Evolutionary conservation across 331 rosid genomes (phyloP), one percentile per base, ranked within the genome.

Genomic region (Cydonia oblonga): DNA sequence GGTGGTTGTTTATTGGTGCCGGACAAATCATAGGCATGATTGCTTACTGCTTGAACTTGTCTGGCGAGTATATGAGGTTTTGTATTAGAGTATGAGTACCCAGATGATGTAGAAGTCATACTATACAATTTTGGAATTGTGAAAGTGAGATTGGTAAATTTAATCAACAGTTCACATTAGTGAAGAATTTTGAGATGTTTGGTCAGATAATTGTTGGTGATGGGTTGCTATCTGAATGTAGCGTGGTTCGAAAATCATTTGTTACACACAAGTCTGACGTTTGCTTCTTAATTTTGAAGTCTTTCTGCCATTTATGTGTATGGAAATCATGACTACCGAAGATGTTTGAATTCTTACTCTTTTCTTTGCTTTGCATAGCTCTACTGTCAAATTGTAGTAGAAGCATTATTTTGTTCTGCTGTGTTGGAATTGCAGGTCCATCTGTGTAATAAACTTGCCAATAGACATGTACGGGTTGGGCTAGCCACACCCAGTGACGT

Each of bases 401-500:
- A 18, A 29, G 74, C 66, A 9, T 70, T 15, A 64, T 26, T 59
- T 71, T 20, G 25, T 33, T 33, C 30, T 42, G n/a, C 61, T 29
- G 38, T 49, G 25, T 62, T 75, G 69, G 83, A 70, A 33, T 79
- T 75, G 68, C 81, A 89, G 96, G 91, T 89, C 8, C 96, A 89
- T 74, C 72, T 82, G 89, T 88, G 90, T 72, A 88, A 88, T 75
- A 88, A 81, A 72, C 92, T 86, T 49, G 92, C 92, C 26, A 83
- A 83, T 64, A 84, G 89, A 79, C 96, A 89, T 64, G 81, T 89
- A 32, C 81, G 96, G 42, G 96, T 89, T 72, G 87, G 92, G 69
- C 78, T 89, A 68, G 90, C 88, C 70, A 86, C 59, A 75, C 96
- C 96, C 59, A 78, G 86, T 46, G 90, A 75, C 4, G 92, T 83